Base-by-base conservation (phyloP, 371 early-diverging fungal genomes). In the Choanephora cucurbitarum region DNA sequence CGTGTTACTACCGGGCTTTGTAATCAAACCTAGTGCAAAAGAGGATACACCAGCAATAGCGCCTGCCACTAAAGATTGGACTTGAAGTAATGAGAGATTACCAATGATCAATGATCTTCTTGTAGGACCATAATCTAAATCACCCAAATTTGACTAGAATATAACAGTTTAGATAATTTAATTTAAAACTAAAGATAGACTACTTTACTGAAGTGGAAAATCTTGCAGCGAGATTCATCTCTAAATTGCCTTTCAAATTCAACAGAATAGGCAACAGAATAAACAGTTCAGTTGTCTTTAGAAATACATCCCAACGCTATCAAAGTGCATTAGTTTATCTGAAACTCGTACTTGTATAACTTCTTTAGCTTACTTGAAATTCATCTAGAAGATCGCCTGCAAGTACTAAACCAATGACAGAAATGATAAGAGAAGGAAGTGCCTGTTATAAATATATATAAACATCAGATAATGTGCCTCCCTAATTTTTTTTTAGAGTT, bases 231-330 rank as follows among this genome's bases (percentile, higher is more conserved):
- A 93, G 77, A 62, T 91, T 94, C 84, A 92, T 88, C 75, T 93
- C 93, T 31, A 92, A 77, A 69, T 93, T 94, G 61, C 94, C 93
- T 59, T 93, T 94, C 24, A 93, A 72, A 61, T 92, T 92, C 44
- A 91, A 67, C 37, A 94, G 66, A 42, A 92, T 83, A 15, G 94
- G 88, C n/a, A 91, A 82, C 65, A 94, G 73, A 55, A 94, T 88
- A 67, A 91, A 90, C 1, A 94, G 74, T 54, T 91, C 90, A 1
- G 90, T 79, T 10, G 87, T 77, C 13, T 80, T 70, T 18, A 76
- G 64, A 67, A 91, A 93, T 15, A 86, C 84, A 34, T 67, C 64
- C 87, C 86, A 88, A 53, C 78, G 73, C 85, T 88, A 28, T n/a
- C 13, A 31, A 14, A 34, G 11, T 46, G 14, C 45, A 49, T 47